These are phyloP conservation scores for Penicillium sp. DNA, from an alignment of 2,329 filamentous ascomycete species.

Conservation along the genomic window DNA sequence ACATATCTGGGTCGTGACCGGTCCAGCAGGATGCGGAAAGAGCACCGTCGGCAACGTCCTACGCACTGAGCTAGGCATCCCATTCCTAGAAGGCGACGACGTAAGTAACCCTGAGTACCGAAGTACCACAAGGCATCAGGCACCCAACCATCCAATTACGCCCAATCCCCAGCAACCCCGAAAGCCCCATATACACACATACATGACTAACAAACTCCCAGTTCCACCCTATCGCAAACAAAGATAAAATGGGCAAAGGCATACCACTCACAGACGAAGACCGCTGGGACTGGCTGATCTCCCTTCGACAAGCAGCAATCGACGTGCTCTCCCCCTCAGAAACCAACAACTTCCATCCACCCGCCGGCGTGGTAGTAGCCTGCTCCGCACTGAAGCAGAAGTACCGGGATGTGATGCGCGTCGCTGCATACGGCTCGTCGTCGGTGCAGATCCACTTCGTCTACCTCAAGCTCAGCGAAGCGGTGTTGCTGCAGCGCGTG, in stretches of 20 bases:
- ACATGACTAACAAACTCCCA: slow-evolving; percentile 18
- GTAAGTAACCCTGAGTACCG: slow-evolving; percentile 49
- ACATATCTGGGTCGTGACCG: slow-evolving; percentile 79
- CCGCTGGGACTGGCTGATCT: slow-evolving; percentile 94
- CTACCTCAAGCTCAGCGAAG: slow-evolving; percentile 77
- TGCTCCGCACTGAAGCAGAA: slow-evolving; percentile 96
- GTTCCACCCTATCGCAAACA: slow-evolving; percentile 63
- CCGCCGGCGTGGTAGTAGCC: slow-evolving; percentile 81
- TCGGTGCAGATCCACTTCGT: slow-evolving; percentile 85
- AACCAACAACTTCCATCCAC: slow-evolving; percentile 47
- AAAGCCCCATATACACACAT: background rate
- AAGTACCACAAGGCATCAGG: background rate
- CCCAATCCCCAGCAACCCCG: background rate
- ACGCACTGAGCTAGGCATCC: slow-evolving; percentile 60
- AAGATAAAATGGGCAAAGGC: slow-evolving; percentile 85
- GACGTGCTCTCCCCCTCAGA: slow-evolving; percentile 48
- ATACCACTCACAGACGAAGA: slow-evolving; percentile 86
- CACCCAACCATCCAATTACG: background rate
- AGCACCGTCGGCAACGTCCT: slow-evolving; percentile 69
- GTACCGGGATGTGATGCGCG: slow-evolving; percentile 87
- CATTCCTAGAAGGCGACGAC: slow-evolving; percentile 75
- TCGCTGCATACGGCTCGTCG: slow-evolving; percentile 72
- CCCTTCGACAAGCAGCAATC: slow-evolving; percentile 63
- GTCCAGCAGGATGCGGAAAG: slow-evolving; percentile 77
- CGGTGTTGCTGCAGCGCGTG: slow-evolving; percentile 73